A percentile compares a stretch with the other conserved stretches of the same genome.
Evolutionary conservation across 2,329 filamentous ascomycete genomes (phyloP).

Genomic region (Aureobasidium pullulans): DNA sequence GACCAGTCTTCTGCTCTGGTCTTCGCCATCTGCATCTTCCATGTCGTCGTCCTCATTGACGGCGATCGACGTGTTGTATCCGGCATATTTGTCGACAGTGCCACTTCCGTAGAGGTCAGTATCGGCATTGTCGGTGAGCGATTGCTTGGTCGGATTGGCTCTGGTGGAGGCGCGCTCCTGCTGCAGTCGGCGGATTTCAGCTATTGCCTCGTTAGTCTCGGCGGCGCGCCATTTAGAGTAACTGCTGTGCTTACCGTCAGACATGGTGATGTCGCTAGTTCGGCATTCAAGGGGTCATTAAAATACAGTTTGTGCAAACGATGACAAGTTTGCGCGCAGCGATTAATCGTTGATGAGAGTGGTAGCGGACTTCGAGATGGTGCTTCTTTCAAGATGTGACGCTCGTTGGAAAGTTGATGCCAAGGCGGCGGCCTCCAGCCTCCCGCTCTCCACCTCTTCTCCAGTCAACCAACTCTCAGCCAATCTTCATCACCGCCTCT

Average conservation of each 20-base stretch:
- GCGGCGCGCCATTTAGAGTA: background rate
- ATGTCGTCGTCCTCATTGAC: slow-evolving; percentile 71
- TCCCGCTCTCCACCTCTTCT: background rate
- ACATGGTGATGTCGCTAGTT: slow-evolving; percentile 8
- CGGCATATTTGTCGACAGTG: slow-evolving; percentile 71
- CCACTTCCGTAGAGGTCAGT: slow-evolving; percentile 74
- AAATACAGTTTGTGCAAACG: slow-evolving; percentile 2
- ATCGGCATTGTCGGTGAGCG: slow-evolving; percentile 82
- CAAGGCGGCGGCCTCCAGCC: background rate
- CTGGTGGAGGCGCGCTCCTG: slow-evolving; percentile 87
- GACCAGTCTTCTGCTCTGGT: slow-evolving; percentile 65
- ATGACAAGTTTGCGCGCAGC: background rate
- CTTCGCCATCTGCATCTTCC: slow-evolving; percentile 64
- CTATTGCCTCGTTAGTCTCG: slow-evolving; percentile 9
- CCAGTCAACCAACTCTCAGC: background rate
- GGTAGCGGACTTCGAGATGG: background rate
- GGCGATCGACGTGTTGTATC: slow-evolving; percentile 86
- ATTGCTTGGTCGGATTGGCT: slow-evolving; percentile 77
- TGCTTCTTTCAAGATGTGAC: slow-evolving; percentile 8
- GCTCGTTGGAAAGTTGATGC: slow-evolving; percentile 3
- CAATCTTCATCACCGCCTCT: background rate
- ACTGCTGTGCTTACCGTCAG: slow-evolving; percentile 7
- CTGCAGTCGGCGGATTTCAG: slow-evolving; percentile 56
- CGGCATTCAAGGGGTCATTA: slow-evolving; percentile 8
- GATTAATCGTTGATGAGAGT: background rate